Evolutionary conservation across 441 rosid genomes (phyloP).

Genomic region (Corymbia calophylla): DNA sequence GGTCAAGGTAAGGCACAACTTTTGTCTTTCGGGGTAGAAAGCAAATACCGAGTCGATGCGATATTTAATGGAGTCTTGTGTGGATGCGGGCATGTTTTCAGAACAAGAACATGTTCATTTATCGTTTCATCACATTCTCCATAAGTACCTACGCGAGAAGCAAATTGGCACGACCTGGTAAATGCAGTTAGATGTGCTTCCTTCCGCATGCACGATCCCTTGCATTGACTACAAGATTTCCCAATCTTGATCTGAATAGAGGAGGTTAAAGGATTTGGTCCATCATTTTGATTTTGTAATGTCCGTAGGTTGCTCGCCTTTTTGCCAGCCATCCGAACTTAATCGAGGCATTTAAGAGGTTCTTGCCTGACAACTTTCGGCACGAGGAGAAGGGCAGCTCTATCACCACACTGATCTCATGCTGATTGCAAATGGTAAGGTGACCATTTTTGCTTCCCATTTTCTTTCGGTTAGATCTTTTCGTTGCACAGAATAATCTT

Average conservation of each 20-base stretch:
- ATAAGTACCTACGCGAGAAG: constrained; percentile 77
- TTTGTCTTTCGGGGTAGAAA: neutral
- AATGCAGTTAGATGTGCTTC: neutral
- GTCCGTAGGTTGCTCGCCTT: constrained; percentile 65
- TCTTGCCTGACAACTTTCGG: constrained; percentile 69
- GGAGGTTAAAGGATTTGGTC: neutral
- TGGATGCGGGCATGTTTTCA: constrained; percentile 72
- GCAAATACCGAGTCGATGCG: neutral
- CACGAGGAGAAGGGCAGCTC: constrained; percentile 45
- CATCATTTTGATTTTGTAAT: neutral
- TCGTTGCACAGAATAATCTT: neutral
- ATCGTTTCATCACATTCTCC: constrained; percentile 66
- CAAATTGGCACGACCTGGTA: constrained; percentile 87
- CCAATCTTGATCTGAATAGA: neutral
- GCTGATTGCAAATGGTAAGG: constrained; percentile 63
- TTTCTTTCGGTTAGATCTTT: neutral
- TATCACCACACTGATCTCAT: constrained; percentile 25
- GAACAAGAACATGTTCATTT: constrained; percentile 73
- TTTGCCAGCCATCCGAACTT: constrained; percentile 89
- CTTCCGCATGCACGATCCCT: neutral
- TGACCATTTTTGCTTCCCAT: constrained; percentile 6
- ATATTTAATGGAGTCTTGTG: neutral
- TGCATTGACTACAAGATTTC: neutral
- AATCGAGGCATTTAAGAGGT: constrained; percentile 83
- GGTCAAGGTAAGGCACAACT: constrained; percentile 51